phyloP scores from a whole-genome alignment of 768 basidiomycete genomes.

The Hydnomerulius pinastri region DNA sequence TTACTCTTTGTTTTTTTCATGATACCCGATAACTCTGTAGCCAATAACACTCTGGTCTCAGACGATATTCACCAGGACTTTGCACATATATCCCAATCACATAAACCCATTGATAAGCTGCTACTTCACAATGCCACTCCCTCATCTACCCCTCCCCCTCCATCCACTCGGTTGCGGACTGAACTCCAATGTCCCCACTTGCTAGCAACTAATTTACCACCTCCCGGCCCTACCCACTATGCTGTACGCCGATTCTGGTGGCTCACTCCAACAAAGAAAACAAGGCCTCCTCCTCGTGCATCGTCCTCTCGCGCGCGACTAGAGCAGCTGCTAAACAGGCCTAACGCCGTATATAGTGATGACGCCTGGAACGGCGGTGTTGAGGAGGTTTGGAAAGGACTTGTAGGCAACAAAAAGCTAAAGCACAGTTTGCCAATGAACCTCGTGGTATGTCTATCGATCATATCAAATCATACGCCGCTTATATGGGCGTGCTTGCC shows the following conservation, averaged over 20 bases:
- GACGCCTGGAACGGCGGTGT: conserved; percentile 58
- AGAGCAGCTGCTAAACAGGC: conserved; percentile 48
- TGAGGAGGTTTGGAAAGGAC: conserved; percentile 62
- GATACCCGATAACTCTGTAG: conserved; percentile 17
- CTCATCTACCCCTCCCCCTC: conserved; percentile 3
- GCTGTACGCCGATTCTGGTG: conserved; percentile 63
- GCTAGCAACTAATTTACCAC: conserved; percentile 41
- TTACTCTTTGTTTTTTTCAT: conserved; percentile 8
- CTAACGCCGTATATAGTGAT: conserved; percentile 51
- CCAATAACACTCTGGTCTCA: neutral
- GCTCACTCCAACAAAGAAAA: conserved; percentile 39
- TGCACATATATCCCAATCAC: conserved; percentile 3
- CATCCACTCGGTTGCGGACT: neutral
- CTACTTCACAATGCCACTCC: conserved; percentile 3
- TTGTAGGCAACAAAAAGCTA: conserved; percentile 58
- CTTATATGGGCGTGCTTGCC: conserved; percentile 16
- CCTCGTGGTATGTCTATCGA: conserved; percentile 53
- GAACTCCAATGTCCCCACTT: neutral
- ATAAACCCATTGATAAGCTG: conserved; percentile 8
- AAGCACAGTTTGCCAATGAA: conserved; percentile 62
- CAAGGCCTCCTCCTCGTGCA: conserved; percentile 13
- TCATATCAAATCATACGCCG: neutral
- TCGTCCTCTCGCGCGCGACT: conserved; percentile 48
- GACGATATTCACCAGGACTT: neutral
- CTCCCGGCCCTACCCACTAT: conserved; percentile 67